These are phyloP conservation scores for Gastrodia elata DNA, from an alignment of 106 monocot genomes.

Conservation along the genomic window DNA sequence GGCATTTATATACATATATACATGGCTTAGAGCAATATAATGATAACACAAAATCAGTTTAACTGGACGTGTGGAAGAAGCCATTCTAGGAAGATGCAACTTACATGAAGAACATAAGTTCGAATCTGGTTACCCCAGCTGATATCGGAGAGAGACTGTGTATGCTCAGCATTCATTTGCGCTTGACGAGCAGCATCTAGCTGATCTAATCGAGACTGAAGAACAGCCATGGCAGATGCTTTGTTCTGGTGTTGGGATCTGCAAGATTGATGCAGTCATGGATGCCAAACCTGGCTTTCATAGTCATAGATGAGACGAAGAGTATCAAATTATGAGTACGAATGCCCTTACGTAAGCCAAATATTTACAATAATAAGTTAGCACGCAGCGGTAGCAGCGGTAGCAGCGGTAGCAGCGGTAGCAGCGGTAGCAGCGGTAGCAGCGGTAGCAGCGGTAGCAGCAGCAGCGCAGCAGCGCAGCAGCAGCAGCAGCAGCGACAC, in stretches of 20 bases:
- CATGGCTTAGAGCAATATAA: not conserved
- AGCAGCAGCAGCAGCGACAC: no score
- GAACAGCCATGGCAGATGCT: slow-evolving; percentile 89
- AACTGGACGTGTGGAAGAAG: no score
- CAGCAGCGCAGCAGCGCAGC: no score
- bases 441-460: no score
- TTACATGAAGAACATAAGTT: slow-evolving; percentile 81
- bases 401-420: no score
- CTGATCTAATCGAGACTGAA: slow-evolving; percentile 85
- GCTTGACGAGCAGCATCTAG: slow-evolving; percentile 90
- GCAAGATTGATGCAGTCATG: not conserved
- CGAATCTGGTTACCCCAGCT: slow-evolving; percentile 97
- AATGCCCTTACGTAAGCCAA: no score
- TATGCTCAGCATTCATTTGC: slow-evolving; percentile 83
- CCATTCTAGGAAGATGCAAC: slow-evolving; percentile 3
- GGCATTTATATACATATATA: not conserved
- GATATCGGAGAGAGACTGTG: slow-evolving; percentile 82
- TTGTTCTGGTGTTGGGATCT: slow-evolving; percentile 95
- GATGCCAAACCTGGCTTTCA: not conserved
- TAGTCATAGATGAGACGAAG: not conserved
- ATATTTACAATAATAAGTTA: no score
- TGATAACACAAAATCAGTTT: no score
- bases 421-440: no score
- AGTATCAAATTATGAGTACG: no score
- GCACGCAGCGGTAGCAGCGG: no score